Percentiles rank a stretch among this genome's conserved stretches.
phyloP scores from a whole-genome alignment of 2,329 filamentous ascomycete genomes.

The Amphichorda felina region DNA sequence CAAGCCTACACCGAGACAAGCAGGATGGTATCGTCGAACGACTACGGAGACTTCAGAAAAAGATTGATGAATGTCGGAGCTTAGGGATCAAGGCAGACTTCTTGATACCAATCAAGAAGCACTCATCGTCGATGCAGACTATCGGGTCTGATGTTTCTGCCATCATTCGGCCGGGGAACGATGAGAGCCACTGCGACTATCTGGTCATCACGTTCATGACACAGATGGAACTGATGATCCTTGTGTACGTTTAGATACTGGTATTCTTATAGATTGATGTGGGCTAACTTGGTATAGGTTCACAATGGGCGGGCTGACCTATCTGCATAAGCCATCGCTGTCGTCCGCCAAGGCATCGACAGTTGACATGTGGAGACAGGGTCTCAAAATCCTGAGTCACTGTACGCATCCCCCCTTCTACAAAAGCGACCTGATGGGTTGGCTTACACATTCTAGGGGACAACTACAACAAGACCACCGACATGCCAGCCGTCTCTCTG shows the following conservation, averaged over 20 bases:
- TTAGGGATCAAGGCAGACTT: conserved; percentile 32
- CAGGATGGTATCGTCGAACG: conserved; percentile 46
- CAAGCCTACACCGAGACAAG: conserved; percentile 52
- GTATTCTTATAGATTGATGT: too few relatives aligned
- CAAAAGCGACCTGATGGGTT: neutral
- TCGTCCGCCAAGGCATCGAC: neutral
- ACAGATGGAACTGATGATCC: conserved; percentile 43
- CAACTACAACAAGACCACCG: conserved; percentile 18
- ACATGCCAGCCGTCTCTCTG: conserved; percentile 36
- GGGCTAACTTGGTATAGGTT: conserved; percentile 30
- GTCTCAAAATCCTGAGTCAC: conserved; percentile 32
- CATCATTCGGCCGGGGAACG: conserved; percentile 36
- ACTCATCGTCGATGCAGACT: conserved; percentile 30
- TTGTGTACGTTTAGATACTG: conserved; percentile 40
- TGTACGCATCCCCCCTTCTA: conserved; percentile 19
- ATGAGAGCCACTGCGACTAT: conserved; percentile 35
- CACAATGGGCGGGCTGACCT: conserved; percentile 40
- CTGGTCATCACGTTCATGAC: conserved; percentile 49
- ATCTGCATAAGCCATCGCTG: conserved; percentile 21
- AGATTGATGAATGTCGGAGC: conserved; percentile 44
- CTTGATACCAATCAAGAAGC: conserved; percentile 42
- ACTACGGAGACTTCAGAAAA: conserved; percentile 47
- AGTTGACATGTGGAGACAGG: conserved; percentile 29
- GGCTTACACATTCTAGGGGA: conserved; percentile 17
- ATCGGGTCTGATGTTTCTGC: conserved; percentile 46